Evolutionary conservation across 106 monocot species (phyloP), one percentile per base, ranked within the genome.

Genomic region (Acanthochlamys bracteata): DNA sequence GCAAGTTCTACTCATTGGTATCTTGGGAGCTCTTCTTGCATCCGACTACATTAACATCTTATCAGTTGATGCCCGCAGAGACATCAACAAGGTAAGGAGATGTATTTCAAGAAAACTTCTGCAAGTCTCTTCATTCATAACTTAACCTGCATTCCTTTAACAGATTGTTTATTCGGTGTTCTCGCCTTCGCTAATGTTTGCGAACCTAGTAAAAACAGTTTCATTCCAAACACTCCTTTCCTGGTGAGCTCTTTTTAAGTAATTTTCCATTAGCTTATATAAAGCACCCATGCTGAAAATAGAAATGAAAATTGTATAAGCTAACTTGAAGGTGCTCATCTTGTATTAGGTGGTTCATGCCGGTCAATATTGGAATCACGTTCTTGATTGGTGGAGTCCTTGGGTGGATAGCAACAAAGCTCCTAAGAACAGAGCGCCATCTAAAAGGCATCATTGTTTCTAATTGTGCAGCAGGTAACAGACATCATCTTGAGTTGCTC

Each of bases 311-410:
- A 49, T 4, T 1, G 12, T 10, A 49, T 10, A 49, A 49, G 49
- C 49, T 49, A 49, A 49, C 49, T 49, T 9, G 17, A 14, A 14
- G 12, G 17, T 17, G 17, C 49, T 55, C 11, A 47, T 7, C 13
- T 40, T 8, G 14, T n/a, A n/a, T 55, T 20, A 92, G 91, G 91
- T 92, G 91, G 86, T 92, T 82, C 64, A 92, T 92, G 91, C 91
- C 84, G 0, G 68, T 92, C 4, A 92, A 92, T 39, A 76, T 86
- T 39, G 83, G 71, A 9, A 65, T 92, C 13, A 79, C 69, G 20
- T 92, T 83, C 83, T 47, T 79, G 17, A 63, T 81, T 20, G 91
- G 91, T 14, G 61, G 56, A 21, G 20, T 78, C 4, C 78, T 92
- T 46, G 91, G 86, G 25, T 84, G 83, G 86, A 7, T 79, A 9